phyloP scores from a whole-genome alignment of 768 basidiomycete species.

The Tubosaeta brunneosetosa region DNA sequence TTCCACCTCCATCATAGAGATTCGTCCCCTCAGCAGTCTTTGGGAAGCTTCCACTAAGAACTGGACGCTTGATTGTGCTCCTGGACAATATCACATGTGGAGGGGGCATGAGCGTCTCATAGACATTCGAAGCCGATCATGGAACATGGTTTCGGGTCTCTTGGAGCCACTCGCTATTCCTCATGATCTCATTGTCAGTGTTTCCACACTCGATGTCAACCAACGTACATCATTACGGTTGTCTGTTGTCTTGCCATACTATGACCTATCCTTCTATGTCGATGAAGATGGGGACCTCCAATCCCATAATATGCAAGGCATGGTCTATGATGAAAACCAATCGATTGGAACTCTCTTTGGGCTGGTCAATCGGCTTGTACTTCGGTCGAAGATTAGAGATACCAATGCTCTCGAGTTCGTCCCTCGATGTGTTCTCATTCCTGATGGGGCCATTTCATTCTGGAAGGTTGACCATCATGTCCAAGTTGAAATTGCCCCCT shows the following conservation, averaged over 20 bases:
- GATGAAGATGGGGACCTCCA: slow-evolving; percentile 30
- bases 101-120: slow-evolving; percentile 13
- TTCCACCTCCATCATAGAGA: too few relatives aligned
- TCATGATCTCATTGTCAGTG: too few relatives aligned
- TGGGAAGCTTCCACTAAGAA: too few relatives aligned
- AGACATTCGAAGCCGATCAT: slow-evolving; percentile 27
- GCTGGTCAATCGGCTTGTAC: slow-evolving; percentile 34
- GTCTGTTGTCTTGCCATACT: slow-evolving; percentile 34
- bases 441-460: slow-evolving; percentile 25
- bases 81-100: too few relatives aligned
- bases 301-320: slow-evolving; percentile 35
- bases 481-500: slow-evolving; percentile 1
- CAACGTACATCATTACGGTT: not conserved
- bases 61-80: too few relatives aligned
- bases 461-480: slow-evolving; percentile 7
- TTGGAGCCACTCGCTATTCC: slow-evolving; percentile 21
- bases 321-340: slow-evolving; percentile 38
- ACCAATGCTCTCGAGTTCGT: not conserved
- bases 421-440: slow-evolving; percentile 32
- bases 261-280: slow-evolving; percentile 36
- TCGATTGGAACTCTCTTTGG: slow-evolving; percentile 41
- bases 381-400: slow-evolving; percentile 23
- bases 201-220: not conserved
- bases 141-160: slow-evolving; percentile 21
- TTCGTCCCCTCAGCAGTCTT: too few relatives aligned